Evolutionary conservation across 73 alveolate species (phyloP).

Genomic region (Tetrahymena elliotti): DNA sequence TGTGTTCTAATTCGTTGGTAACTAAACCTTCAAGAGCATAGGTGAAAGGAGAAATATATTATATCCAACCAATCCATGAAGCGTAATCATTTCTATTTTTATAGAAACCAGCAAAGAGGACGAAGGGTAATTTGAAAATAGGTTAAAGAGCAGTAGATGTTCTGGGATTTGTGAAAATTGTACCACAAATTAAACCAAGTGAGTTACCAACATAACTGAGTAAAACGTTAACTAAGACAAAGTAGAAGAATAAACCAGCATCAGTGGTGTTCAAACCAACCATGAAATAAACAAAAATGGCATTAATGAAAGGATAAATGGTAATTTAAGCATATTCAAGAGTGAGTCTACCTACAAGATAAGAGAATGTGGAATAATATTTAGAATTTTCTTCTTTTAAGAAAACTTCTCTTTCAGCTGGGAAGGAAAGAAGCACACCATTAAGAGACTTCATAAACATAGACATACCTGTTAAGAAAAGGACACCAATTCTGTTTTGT

Average conservation of each 20-base stretch:
- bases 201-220: not conserved
- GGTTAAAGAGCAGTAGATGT: not conserved
- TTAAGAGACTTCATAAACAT: not conserved
- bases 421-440: not conserved
- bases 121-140: not conserved
- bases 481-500: not conserved
- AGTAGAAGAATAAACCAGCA: not conserved
- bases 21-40: conserved; percentile 8
- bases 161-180: not conserved
- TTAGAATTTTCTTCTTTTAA: conserved; percentile 4
- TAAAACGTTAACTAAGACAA: not conserved
- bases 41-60: not conserved
- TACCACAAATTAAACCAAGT: not conserved
- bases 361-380: not conserved
- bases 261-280: not conserved
- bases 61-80: conserved; percentile 4
- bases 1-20: not conserved
- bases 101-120: not conserved
- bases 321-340: not conserved
- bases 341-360: not conserved
- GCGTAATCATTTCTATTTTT: not conserved
- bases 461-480: not conserved
- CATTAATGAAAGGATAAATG: not conserved
- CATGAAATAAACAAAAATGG: not conserved
- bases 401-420: conserved; percentile 1